These are phyloP conservation scores for Phlegmacium glaucopus DNA, from an alignment of 768 basidiomycete genomes.

Conservation along the genomic window DNA sequence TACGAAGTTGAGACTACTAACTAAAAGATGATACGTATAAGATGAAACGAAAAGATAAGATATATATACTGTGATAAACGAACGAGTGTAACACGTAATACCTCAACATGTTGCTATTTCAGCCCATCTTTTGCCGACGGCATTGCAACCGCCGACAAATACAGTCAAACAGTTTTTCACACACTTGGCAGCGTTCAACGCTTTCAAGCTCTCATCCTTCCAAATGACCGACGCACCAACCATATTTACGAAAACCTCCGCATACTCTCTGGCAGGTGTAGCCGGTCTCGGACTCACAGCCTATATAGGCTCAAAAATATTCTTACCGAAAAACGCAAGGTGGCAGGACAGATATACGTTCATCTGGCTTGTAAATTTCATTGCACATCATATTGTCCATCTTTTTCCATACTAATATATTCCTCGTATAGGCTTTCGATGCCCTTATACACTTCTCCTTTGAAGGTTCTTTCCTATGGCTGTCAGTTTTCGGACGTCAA, in stretches of 20 bases:
- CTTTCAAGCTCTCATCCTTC: too few relatives aligned
- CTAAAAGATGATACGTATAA: too few relatives aligned
- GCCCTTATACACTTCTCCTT: conserved; percentile 76
- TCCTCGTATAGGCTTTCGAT: conserved; percentile 59
- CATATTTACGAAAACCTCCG: conserved; percentile 46
- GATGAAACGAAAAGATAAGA: too few relatives aligned
- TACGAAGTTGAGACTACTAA: too few relatives aligned
- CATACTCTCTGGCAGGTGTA: conserved; percentile 61
- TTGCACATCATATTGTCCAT: neutral
- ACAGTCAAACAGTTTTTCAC: too few relatives aligned
- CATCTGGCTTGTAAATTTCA: conserved; percentile 66
- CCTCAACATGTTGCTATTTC: too few relatives aligned
- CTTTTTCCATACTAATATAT: neutral
- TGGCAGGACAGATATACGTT: conserved; percentile 69
- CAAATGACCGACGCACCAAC: conserved; percentile 13
- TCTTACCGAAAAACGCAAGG: conserved; percentile 60
- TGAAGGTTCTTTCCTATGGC: conserved; percentile 79
- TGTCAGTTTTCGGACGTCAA: conserved; percentile 69
- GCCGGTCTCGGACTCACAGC: conserved; percentile 47
- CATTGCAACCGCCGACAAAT: too few relatives aligned
- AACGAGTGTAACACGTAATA: too few relatives aligned
- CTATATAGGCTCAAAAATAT: conserved; percentile 44
- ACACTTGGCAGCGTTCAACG: too few relatives aligned
- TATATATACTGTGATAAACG: too few relatives aligned
- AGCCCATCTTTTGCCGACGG: too few relatives aligned